Conservation (phyloP, 1,139 yeast species). For the Meyerozyma smithsonii region DNA sequence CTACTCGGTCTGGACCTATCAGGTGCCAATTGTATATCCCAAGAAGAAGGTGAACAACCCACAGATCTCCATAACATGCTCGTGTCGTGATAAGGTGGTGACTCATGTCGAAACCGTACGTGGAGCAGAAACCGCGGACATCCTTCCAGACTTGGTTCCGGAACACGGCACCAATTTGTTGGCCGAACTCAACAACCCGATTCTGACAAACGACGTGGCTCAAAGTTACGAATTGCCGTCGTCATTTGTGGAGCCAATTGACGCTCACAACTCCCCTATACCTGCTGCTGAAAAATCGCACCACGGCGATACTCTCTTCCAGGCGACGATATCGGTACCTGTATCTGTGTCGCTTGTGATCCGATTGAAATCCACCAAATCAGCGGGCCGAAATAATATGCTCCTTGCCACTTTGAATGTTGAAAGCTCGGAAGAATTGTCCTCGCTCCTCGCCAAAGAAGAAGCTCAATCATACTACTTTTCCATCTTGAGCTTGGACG, state of each 20-base stretch:
- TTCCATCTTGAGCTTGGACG: conserved; percentile 35
- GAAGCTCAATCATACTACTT: conserved; percentile 22
- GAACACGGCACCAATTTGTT: conserved; percentile 18
- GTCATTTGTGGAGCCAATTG: conserved; percentile 1
- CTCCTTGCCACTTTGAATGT: conserved; percentile 53
- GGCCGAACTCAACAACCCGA: conserved; percentile 21
- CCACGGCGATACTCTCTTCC: conserved; percentile 4
- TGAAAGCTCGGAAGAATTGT: conserved; percentile 45
- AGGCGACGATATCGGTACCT: conserved; percentile 24
- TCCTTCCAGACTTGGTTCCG: conserved; percentile 19
- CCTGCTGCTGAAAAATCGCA: conserved; percentile 2
- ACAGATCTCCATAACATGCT: conserved; percentile 21
- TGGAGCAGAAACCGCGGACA: conserved; percentile 5
- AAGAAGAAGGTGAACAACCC: conserved; percentile 30
- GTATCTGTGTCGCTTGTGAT: conserved; percentile 50
- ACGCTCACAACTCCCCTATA: conserved; percentile 2
- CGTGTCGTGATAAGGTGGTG: conserved; percentile 9
- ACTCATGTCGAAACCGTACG: conserved; percentile 4
- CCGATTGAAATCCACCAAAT: conserved; percentile 51
- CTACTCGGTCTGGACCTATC: conserved; percentile 29
- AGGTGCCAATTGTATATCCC: conserved; percentile 34
- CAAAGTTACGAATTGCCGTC: conserved; percentile 6
- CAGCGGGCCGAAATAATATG: conserved; percentile 51
- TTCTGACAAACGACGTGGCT: conserved; percentile 5
- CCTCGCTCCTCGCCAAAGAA: conserved; percentile 14